Evolutionary conservation across 1,284 basidiomycete species (phyloP).

Genomic region (Golubevia sp.): DNA sequence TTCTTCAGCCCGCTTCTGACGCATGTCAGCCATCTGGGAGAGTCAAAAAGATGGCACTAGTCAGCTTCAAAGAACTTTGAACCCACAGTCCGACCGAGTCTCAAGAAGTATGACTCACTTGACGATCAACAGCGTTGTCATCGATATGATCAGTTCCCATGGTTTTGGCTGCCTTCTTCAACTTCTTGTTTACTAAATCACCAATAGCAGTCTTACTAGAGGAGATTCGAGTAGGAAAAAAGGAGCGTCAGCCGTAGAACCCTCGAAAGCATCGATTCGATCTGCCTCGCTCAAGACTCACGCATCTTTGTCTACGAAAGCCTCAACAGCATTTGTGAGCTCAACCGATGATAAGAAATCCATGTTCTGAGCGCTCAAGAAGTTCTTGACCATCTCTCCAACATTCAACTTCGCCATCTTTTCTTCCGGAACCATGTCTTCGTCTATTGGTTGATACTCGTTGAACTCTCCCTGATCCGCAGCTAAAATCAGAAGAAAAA

Average conservation of each 20-base stretch:
- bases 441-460: constrained; percentile 9
- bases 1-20: constrained; percentile 3
- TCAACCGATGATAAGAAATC: constrained; percentile 44
- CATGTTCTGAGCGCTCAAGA: constrained; percentile 42
- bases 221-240: too few relatives aligned
- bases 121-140: too few relatives aligned
- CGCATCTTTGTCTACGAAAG: constrained; percentile 57
- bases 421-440: constrained; percentile 15
- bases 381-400: constrained; percentile 40
- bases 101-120: too few relatives aligned
- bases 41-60: too few relatives aligned
- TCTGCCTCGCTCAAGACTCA: constrained; percentile 11
- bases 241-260: neutral
- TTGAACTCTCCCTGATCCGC: neutral
- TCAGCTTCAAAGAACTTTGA: too few relatives aligned
- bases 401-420: constrained; percentile 44
- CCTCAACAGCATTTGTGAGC: constrained; percentile 43
- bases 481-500: neutral
- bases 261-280: neutral
- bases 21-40: constrained; percentile 6
- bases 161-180: neutral
- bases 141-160: too few relatives aligned
- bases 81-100: too few relatives aligned
- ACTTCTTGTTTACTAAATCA: neutral
- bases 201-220: neutral